A percentile compares a stretch with the other conserved stretches of the same genome.
These are phyloP conservation scores for Pseudogymnoascus pannorum DNA, from an alignment of 2,329 filamentous ascomycete genomes.

Conservation along the genomic window DNA sequence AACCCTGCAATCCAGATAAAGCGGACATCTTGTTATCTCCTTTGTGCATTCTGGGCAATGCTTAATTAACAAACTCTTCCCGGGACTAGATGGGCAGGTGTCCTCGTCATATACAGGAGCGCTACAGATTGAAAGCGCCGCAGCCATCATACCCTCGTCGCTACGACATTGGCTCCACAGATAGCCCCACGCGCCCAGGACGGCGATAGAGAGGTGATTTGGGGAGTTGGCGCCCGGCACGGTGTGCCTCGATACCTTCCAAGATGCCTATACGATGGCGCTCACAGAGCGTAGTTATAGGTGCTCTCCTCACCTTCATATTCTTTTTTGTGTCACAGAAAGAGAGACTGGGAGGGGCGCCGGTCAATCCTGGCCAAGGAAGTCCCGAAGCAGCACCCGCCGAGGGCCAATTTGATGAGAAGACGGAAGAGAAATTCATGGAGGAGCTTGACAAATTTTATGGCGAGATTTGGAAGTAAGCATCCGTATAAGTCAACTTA, in stretches of 20 bases:
- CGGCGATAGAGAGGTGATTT: not conserved
- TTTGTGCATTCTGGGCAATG: not conserved
- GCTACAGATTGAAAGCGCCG: not conserved
- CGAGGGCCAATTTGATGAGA: not conserved
- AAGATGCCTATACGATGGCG: constrained; percentile 3
- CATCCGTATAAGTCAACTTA: constrained; percentile 17
- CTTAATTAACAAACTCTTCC: not conserved
- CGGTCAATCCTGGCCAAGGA: not conserved
- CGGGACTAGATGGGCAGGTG: not conserved
- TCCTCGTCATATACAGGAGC: not conserved
- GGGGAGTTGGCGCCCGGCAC: not conserved
- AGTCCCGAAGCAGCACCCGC: not conserved
- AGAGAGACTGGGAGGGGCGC: not conserved
- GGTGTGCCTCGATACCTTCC: not conserved
- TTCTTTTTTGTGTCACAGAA: not conserved
- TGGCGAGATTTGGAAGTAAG: constrained; percentile 30
- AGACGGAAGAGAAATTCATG: constrained; percentile 22
- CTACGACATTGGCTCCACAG: not conserved
- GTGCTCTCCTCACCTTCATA: not conserved
- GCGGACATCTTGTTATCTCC: not conserved
- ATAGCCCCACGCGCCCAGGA: not conserved
- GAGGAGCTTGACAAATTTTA: constrained; percentile 32
- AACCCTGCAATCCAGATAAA: constrained; percentile 2
- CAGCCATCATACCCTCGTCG: not conserved
- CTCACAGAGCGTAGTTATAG: not conserved